Evolutionary conservation across 306 rosid genomes (phyloP), one percentile per base, ranked within the genome.

Genomic region (Malus orientalis): DNA sequence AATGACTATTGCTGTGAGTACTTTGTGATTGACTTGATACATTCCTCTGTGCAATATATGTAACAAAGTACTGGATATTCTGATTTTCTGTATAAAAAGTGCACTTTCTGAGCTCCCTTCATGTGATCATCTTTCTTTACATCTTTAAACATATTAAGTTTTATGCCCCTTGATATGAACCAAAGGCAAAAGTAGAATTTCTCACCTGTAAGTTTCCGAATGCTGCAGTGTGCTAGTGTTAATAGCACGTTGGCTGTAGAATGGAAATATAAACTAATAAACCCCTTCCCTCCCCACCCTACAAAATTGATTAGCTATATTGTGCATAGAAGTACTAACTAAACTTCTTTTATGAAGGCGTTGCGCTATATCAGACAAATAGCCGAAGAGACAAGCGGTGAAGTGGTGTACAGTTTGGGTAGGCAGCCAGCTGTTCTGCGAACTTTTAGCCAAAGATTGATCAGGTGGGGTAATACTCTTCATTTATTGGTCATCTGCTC

Each of bases 361-460:
- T 85, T 95, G 57, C 93, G 96, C 13, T 89, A 91, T 71, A 83
- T 96, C 69, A 84, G 99, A 81, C 99, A 96, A 85, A 87, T 96
- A 82, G 99, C 99, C 55, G 98, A 92, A 62, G 99, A 96, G 84
- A 87, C 96, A 16, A 91, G 99, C 70, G 99, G 99, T 59, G 99
- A 96, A 77, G 92, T 96, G 64, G 97, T 88, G n/a, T 96, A 96
- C 69, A 90, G 98, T 77, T 64, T 96, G 81, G 99, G 99, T 54
- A 87, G 97, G 82, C 99, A 96, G 89, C 99, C 99, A 14, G 97
- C 99, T 60, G 93, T 92, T 77, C 81, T 96, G 70, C 85, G 99
- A 71, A 91, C 98, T 30, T 96, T 96, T 85, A 92, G 99, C 83
- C 99, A 96, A 79, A 88, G 98, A 88, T 76, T 96, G 80, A 96